phyloP scores from a whole-genome alignment of 345 rosid genomes.

The Salix udensis region DNA sequence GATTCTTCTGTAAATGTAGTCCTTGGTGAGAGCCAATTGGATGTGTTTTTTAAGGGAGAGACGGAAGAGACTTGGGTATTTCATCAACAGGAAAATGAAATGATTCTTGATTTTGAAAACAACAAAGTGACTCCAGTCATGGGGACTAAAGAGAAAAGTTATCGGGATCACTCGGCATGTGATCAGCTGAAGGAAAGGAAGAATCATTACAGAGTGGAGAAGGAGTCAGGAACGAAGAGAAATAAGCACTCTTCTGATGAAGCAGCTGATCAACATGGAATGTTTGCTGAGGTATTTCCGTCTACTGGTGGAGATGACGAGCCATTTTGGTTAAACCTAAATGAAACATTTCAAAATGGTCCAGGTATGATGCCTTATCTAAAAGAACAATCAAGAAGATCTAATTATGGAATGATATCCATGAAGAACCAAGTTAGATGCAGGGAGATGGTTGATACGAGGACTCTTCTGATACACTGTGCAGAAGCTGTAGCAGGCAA shows the following conservation, averaged over 20 bases:
- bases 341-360: slow-evolving; percentile 19
- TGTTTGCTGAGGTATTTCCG: slow-evolving; percentile 14
- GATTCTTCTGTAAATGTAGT: neutral
- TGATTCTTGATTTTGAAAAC: neutral
- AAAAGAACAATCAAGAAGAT: neutral
- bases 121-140: neutral
- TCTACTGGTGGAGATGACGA: slow-evolving; percentile 7
- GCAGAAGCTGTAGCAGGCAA: slow-evolving; percentile 56
- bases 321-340: slow-evolving; percentile 15
- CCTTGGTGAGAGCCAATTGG: neutral
- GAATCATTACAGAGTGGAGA: slow-evolving; percentile 1
- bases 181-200: slow-evolving; percentile 7
- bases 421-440: neutral
- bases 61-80: neutral
- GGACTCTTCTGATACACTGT: slow-evolving; percentile 45
- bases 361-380: slow-evolving; percentile 11
- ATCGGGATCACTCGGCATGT: neutral
- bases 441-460: slow-evolving; percentile 42
- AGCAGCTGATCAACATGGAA: slow-evolving; percentile 6
- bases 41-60: neutral
- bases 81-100: neutral
- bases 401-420: neutral
- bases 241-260: slow-evolving; percentile 11
- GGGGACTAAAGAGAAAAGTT: neutral
- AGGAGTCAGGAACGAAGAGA: slow-evolving; percentile 9